These are phyloP conservation scores for Rhodosporidiobolus odoratus DNA, from an alignment of 768 basidiomycete species.

Conservation along the genomic window DNA sequence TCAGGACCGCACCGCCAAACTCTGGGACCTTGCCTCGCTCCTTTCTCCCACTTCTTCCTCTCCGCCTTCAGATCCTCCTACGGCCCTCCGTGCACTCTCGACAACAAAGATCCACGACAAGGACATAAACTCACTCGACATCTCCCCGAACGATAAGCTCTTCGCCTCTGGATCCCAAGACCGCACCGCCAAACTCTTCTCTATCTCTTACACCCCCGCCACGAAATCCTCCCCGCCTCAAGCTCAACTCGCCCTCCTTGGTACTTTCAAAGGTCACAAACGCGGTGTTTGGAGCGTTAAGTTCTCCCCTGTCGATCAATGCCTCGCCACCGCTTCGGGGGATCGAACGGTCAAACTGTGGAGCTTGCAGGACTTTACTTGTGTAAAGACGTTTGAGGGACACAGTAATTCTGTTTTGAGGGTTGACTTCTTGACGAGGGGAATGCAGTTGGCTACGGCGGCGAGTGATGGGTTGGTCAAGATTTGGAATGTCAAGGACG, in stretches of 20 bases:
- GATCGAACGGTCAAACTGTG: conserved; percentile 92
- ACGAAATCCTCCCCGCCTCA: conserved; percentile 47
- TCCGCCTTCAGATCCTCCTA: conserved; percentile 39
- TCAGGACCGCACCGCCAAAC: conserved; percentile 95
- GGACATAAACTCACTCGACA: conserved; percentile 94
- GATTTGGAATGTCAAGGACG: conserved; percentile 84
- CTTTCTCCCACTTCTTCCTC: conserved; percentile 50
- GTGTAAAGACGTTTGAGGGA: conserved; percentile 90
- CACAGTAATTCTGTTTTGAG: conserved; percentile 94
- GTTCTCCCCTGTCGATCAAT: conserved; percentile 74
- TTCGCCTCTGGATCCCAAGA: conserved; percentile 95
- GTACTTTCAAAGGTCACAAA: conserved; percentile 92
- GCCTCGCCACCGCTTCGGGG: conserved; percentile 87
- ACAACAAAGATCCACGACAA: conserved; percentile 94
- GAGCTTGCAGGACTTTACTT: conserved; percentile 88
- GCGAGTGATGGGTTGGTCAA: conserved; percentile 95
- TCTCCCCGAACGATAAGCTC: conserved; percentile 79
- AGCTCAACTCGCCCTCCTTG: conserved; percentile 69
- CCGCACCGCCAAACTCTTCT: conserved; percentile 83
- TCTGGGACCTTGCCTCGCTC: conserved; percentile 75
- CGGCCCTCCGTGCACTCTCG: conserved; percentile 56
- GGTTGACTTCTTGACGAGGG: conserved; percentile 79
- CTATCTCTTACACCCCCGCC: conserved; percentile 57
- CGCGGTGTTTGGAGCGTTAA: conserved; percentile 92
- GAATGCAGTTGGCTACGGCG: conserved; percentile 78